Conservation (phyloP, 495 filamentous ascomycete genomes). For the Penicillium lividum region DNA sequence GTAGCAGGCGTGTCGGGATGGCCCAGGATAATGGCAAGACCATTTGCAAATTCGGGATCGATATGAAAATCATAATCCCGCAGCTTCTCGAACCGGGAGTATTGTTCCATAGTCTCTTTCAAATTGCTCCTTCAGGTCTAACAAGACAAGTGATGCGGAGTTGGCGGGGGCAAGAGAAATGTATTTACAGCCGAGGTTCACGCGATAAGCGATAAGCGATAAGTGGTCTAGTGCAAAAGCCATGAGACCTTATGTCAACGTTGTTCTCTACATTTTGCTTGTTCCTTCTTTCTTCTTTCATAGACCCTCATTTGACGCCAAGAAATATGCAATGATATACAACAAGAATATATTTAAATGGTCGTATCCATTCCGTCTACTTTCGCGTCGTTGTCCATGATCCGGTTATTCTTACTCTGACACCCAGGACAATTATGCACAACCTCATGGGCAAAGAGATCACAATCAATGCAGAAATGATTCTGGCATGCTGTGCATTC, state of each 20-base stretch:
- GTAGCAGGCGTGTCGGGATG: constrained; percentile 43
- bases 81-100: constrained; percentile 29
- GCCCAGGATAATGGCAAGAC: constrained; percentile 50
- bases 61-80: constrained; percentile 40
- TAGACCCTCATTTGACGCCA: constrained; percentile 13
- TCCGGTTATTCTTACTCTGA: constrained; percentile 56
- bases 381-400: neutral
- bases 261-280: neutral
- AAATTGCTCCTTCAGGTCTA: neutral
- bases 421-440: constrained; percentile 96
- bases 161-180: constrained; percentile 5
- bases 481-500: constrained; percentile 79
- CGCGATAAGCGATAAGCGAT: neutral
- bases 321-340: constrained; percentile 25
- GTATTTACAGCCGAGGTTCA: neutral
- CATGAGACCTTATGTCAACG: neutral
- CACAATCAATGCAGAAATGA: constrained; percentile 98
- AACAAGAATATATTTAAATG: neutral
- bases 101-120: constrained; percentile 11
- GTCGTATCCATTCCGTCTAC: constrained; percentile 38
- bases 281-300: neutral
- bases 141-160: constrained; percentile 6
- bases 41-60: constrained; percentile 51
- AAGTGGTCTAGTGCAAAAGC: neutral
- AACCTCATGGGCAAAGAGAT: constrained; percentile 89